Evolutionary conservation across 768 basidiomycete species (phyloP), one percentile per base, ranked within the genome.

Genomic region (Rhodotorula kratochvilovae): DNA sequence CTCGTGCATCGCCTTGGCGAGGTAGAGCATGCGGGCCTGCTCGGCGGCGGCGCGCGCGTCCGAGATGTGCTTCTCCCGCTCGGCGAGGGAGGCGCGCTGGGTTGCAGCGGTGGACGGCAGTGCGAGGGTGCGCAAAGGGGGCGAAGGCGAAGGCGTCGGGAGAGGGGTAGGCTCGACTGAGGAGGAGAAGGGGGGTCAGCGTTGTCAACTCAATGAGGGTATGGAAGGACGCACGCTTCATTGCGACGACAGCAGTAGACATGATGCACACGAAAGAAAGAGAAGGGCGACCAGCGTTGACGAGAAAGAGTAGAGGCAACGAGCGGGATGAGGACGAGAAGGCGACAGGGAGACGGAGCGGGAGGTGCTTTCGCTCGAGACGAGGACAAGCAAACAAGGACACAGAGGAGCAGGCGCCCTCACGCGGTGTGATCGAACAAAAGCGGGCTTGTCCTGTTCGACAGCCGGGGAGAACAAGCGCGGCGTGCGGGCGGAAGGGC

Each of bases 11-110:
- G 54, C 58, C 21, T 46, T 36, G 21, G 68, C 57, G 16, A 70
- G 63, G 29, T 70, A 63, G 2, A 61, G 6, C 4, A 39, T 42
- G 23, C 53, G 39, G 7, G 64, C 56, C 46, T 57, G 58, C 12
- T 65, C 63, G 17, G 69, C 69, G 19, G 53, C 31, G 11, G 31
- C 39, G 29, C 68, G 56, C 1, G 68, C 69, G 53, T 65, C 58
- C 0, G 33, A 27, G n/a, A 70, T 27, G 59, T 65, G 69, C 29
- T 43, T 25, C 25, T 19, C 35, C 29, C 48, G 35, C n/a, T 42
- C 23, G 29, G 3, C 15, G 51, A 11, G 61, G 48, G 16, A 36
- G 29, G 7, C 21, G 60, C 45, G 29, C 6, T 0, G 21, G 21
- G 13, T 53, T 27, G 27, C 27, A 23, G 51, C 3, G 12, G 51